Percentiles rank a stretch among this genome's conserved stretches.
Evolutionary conservation across 2,329 filamentous ascomycete species (phyloP).

Genomic region (Cercospora nicotianae): DNA sequence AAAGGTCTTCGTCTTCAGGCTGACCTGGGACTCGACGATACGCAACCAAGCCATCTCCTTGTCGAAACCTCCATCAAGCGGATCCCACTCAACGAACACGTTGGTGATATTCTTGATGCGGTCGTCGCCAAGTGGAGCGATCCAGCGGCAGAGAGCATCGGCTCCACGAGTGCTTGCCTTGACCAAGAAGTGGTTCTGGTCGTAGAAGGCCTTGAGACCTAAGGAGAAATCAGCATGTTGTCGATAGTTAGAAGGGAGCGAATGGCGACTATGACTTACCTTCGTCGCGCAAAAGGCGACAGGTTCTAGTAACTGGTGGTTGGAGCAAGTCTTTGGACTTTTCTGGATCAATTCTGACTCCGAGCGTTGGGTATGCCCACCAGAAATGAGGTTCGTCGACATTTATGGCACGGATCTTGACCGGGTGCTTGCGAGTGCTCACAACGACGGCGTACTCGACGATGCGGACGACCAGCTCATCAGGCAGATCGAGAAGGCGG

Average conservation of each 20-base stretch:
- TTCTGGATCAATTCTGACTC: not conserved
- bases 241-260: no score
- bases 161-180: not conserved
- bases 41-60: not conserved
- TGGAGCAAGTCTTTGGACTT: not conserved
- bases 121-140: not conserved
- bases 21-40: not conserved
- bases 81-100: not conserved
- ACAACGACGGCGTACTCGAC: constrained; percentile 1
- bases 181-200: not conserved
- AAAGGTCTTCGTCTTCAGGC: not conserved
- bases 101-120: not conserved
- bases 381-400: not conserved
- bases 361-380: not conserved
- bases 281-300: constrained; percentile 11
- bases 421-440: constrained; percentile 7
- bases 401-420: not conserved
- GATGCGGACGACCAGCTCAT: constrained; percentile 5
- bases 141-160: not conserved
- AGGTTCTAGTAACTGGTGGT: constrained; percentile 6
- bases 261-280: no score
- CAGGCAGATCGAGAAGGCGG: constrained; percentile 8
- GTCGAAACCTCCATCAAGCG: not conserved
- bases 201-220: constrained; percentile 1
- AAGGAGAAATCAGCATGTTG: no score